Evolutionary conservation across 2,329 filamentous ascomycete genomes (phyloP).

Genomic region (Catunica adiposa): DNA sequence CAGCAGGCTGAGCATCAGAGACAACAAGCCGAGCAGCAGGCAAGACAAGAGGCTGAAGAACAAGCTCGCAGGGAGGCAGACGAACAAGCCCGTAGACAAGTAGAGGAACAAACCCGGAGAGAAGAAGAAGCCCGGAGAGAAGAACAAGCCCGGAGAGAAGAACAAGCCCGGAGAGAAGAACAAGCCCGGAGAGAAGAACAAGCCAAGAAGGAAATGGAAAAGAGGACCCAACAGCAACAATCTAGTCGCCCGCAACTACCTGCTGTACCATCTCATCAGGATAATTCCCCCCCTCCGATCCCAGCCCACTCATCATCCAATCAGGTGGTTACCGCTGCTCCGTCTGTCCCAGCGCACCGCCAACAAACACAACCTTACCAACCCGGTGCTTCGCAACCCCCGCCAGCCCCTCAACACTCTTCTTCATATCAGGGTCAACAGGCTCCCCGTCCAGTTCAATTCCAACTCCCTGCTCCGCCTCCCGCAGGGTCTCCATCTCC

Average conservation of each 20-base stretch:
- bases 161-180: neutral
- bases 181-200: neutral
- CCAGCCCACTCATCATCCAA: neutral
- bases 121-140: neutral
- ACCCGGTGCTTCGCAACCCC: neutral
- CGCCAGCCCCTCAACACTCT: neutral
- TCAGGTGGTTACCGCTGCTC: neutral
- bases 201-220: neutral
- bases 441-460: conserved; percentile 9
- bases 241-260: neutral
- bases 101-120: neutral
- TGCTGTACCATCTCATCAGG: conserved; percentile 1
- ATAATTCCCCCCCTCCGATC: neutral
- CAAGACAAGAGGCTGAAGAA: conserved; percentile 1
- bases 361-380: neutral
- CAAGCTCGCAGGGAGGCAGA: neutral
- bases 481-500: too few relatives aligned
- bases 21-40: neutral
- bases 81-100: neutral
- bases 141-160: neutral
- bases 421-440: conserved; percentile 7
- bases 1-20: conserved; percentile 4
- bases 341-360: conserved; percentile 1
- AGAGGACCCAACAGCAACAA: neutral
- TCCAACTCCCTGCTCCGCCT: neutral